Percentiles rank a stretch among this genome's conserved stretches.
Conservation (phyloP, 805 yeast species). For the Yarrowia phangngaensis region DNA sequence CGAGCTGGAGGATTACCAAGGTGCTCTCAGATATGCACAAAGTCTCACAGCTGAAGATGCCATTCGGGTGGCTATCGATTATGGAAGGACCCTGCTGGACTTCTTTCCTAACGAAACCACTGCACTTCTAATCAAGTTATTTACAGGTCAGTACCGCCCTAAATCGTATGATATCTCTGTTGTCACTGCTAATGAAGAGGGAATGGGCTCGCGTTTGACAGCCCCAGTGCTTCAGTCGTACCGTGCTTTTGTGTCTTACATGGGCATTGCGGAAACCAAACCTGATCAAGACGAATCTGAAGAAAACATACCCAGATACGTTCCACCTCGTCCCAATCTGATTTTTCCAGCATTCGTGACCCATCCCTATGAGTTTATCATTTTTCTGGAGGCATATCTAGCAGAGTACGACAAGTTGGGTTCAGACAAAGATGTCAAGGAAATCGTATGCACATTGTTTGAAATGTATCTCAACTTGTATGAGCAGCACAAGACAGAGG, state of each 20-base stretch:
- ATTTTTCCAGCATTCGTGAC: slow-evolving; percentile 84
- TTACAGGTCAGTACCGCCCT: slow-evolving; percentile 77
- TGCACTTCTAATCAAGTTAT: slow-evolving; percentile 73
- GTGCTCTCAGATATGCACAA: slow-evolving; percentile 61
- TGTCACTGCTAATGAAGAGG: slow-evolving; percentile 13
- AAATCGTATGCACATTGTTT: slow-evolving; percentile 69
- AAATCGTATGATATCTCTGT: slow-evolving; percentile 28
- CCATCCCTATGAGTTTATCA: slow-evolving; percentile 83
- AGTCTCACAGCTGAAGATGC: slow-evolving; percentile 74
- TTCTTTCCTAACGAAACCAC: slow-evolving; percentile 76
- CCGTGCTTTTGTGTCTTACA: slow-evolving; percentile 55
- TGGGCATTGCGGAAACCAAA: slow-evolving; percentile 33
- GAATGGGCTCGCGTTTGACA: slow-evolving; percentile 28
- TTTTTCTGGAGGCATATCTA: slow-evolving; percentile 86
- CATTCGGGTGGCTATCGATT: slow-evolving; percentile 62
- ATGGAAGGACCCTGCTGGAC: slow-evolving; percentile 62
- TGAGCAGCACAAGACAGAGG: slow-evolving; percentile 39
- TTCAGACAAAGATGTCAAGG: slow-evolving; percentile 61
- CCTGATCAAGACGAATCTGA: slow-evolving; percentile 29
- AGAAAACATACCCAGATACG: slow-evolving; percentile 56
- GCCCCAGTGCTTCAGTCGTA: slow-evolving; percentile 49
- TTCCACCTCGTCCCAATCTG: slow-evolving; percentile 85
- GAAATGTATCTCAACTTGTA: slow-evolving; percentile 74
- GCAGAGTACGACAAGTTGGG: slow-evolving; percentile 73
- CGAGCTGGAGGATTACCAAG: slow-evolving; percentile 57